Percentiles rank a stretch among this genome's conserved stretches.
phyloP scores from a whole-genome alignment of 2,329 filamentous ascomycete genomes.

The Byssothecium circinans region DNA sequence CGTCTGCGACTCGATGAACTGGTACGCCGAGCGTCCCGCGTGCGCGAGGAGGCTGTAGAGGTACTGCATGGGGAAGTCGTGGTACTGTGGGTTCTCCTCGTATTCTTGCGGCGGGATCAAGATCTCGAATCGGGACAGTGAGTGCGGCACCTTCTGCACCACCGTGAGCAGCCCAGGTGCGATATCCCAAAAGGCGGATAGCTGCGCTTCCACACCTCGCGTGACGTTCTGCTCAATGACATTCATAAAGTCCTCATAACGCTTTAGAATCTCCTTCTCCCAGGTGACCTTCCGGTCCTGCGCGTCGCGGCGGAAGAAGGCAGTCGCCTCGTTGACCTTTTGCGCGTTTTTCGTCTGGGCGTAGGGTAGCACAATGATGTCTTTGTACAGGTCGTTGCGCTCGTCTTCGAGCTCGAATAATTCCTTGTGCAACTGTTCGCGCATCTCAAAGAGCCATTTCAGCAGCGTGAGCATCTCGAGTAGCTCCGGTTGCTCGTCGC shows the following conservation, averaged over 20 bases:
- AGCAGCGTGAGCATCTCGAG: conserved; percentile 91
- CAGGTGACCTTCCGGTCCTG: conserved; percentile 70
- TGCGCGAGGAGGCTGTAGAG: conserved; percentile 83
- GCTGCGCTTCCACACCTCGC: conserved; percentile 85
- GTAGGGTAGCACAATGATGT: conserved; percentile 82
- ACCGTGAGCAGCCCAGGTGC: conserved; percentile 78
- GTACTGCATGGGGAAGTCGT: conserved; percentile 82
- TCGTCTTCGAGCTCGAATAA: conserved; percentile 83
- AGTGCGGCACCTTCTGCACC: conserved; percentile 74
- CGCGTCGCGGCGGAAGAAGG: conserved; percentile 81
- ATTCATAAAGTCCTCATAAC: conserved; percentile 74
- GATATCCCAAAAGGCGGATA: conserved; percentile 97
- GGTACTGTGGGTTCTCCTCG: conserved; percentile 82
- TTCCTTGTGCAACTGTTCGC: conserved; percentile 83
- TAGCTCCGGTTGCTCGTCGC: conserved; percentile 90
- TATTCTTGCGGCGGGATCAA: conserved; percentile 78
- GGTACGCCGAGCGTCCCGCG: conserved; percentile 88
- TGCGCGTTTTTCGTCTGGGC: conserved; percentile 70
- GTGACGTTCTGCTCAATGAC: conserved; percentile 84
- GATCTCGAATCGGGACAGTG: conserved; percentile 65
- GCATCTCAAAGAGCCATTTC: conserved; percentile 95
- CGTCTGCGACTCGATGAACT: conserved; percentile 94
- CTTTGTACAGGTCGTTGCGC: conserved; percentile 82
- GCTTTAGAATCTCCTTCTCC: conserved; percentile 70
- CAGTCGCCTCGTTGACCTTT: conserved; percentile 75